Conservation (phyloP, 768 basidiomycete genomes). For the Sarcodon sp. region DNA sequence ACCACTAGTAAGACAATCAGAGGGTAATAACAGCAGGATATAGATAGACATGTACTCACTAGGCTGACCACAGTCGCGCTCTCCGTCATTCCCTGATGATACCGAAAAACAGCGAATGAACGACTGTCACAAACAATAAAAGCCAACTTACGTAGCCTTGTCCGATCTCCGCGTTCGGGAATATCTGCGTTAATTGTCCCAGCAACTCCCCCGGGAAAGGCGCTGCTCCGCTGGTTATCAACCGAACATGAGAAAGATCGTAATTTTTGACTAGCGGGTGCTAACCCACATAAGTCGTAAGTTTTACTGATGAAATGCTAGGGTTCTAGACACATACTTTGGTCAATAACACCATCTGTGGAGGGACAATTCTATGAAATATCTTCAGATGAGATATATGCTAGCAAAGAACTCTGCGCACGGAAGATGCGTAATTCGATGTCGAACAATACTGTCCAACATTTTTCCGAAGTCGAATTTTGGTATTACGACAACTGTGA, state of each 20-base stretch:
- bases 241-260: constrained; percentile 16
- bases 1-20: no score
- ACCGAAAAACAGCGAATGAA: no score
- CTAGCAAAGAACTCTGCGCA: constrained; percentile 3
- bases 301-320: background rate
- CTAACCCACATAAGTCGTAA: constrained; percentile 8
- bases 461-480: constrained; percentile 19
- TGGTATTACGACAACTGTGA: constrained; percentile 18
- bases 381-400: background rate
- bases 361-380: constrained; percentile 15
- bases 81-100: constrained; percentile 52
- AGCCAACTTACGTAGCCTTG: constrained; percentile 35
- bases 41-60: constrained; percentile 18
- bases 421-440: constrained; percentile 20
- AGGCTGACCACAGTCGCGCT: constrained; percentile 38
- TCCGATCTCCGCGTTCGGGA: constrained; percentile 44
- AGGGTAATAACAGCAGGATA: no score
- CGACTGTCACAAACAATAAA: background rate
- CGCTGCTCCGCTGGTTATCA: constrained; percentile 19
- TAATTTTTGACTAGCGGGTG: constrained; percentile 17
- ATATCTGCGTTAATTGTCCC: constrained; percentile 29
- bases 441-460: constrained; percentile 18
- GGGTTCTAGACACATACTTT: constrained; percentile 12
- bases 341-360: constrained; percentile 17
- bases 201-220: constrained; percentile 20